phyloP scores from a whole-genome alignment of 73 alveolate species.

The Breviolum minutum region DNA sequence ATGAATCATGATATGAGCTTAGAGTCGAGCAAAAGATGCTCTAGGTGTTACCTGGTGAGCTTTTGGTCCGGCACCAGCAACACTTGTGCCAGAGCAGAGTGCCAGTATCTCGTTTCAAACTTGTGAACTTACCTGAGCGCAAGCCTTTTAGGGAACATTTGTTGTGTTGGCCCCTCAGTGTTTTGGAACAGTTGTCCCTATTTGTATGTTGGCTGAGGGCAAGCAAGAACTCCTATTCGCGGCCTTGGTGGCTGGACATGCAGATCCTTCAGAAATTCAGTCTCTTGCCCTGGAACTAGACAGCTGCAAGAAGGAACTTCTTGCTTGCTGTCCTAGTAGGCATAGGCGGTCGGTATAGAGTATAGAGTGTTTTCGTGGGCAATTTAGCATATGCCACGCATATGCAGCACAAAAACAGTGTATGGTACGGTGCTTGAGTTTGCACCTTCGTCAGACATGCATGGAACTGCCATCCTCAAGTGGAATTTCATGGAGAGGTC shows the following conservation, averaged over 20 bases:
- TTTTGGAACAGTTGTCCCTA: neutral
- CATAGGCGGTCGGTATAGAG: too few relatives aligned
- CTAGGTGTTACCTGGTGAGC: neutral
- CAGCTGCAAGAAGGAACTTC: neutral
- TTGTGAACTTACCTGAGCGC: too few relatives aligned
- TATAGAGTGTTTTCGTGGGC: too few relatives aligned
- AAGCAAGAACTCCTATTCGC: constrained; percentile 10
- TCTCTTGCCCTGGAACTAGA: neutral
- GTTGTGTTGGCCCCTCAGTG: neutral
- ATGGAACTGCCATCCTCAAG: too few relatives aligned
- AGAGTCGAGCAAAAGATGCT: too few relatives aligned
- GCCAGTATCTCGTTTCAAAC: neutral
- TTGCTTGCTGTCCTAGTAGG: neutral
- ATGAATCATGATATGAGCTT: too few relatives aligned
- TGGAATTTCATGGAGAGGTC: too few relatives aligned
- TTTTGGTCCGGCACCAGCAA: neutral
- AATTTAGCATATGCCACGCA: too few relatives aligned
- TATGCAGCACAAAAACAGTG: too few relatives aligned
- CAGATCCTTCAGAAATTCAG: neutral
- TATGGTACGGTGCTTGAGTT: too few relatives aligned
- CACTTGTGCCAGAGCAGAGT: neutral
- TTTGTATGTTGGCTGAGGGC: neutral
- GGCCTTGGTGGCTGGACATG: neutral
- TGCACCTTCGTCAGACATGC: too few relatives aligned
- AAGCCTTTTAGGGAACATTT: neutral